Evolutionary conservation across 2,329 filamentous ascomycete genomes (phyloP).

Genomic region (Colletotrichum sp.): DNA sequence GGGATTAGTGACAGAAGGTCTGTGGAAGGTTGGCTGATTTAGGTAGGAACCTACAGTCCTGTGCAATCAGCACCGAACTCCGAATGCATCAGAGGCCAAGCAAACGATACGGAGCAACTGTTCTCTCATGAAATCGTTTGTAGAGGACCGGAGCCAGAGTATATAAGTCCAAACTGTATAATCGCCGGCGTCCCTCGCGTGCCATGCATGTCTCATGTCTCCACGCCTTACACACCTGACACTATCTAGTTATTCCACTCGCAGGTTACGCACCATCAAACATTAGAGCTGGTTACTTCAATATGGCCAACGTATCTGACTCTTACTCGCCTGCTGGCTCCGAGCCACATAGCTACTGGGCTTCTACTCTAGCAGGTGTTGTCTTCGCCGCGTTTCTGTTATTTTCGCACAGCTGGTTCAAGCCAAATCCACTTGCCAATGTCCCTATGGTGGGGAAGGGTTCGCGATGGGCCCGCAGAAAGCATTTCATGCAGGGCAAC

Average conservation of each 20-base stretch:
- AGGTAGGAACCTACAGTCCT: not conserved
- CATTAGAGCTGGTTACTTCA: not conserved
- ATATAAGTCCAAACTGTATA: not conserved
- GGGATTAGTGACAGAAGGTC: not conserved
- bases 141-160: not conserved
- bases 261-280: not conserved
- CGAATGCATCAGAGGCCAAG: fast-evolving
- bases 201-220: fast-evolving
- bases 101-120: fast-evolving
- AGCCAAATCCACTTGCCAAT: not conserved
- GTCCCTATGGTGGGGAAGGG: not conserved
- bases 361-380: not conserved
- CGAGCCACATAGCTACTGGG: not conserved
- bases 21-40: not conserved
- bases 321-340: not conserved
- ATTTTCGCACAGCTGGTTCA: not conserved
- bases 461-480: not conserved
- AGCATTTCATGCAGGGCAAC: not conserved
- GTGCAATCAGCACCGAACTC: not conserved
- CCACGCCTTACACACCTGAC: not conserved
- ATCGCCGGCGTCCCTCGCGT: fast-evolving
- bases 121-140: not conserved
- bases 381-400: not conserved
- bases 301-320: not conserved
- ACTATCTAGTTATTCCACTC: not conserved